These are phyloP conservation scores for Bipolaris zeicola DNA, from an alignment of 2,329 filamentous ascomycete genomes.

Conservation along the genomic window DNA sequence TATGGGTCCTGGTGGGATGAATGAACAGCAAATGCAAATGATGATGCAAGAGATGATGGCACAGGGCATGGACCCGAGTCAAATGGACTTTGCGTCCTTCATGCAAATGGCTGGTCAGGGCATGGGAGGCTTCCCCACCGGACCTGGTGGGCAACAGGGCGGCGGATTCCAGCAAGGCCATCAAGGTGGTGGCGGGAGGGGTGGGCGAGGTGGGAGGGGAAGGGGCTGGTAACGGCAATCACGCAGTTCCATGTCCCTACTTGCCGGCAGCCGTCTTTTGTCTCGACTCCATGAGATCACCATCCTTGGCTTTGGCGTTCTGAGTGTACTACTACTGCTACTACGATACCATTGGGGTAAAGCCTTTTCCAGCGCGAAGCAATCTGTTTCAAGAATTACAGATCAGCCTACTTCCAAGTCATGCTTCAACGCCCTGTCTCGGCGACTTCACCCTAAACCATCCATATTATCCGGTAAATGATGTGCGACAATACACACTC, in stretches of 20 bases:
- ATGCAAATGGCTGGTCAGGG: conserved; percentile 45
- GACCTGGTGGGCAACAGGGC: conserved; percentile 32
- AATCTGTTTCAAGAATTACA: conserved; percentile 12
- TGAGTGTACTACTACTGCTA: conserved; percentile 25
- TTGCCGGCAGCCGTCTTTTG: not conserved
- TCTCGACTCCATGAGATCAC: not conserved
- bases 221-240: conserved; percentile 27
- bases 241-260: not conserved
- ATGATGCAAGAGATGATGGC: conserved; percentile 60
- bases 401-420: conserved; percentile 4
- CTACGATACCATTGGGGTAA: conserved; percentile 29
- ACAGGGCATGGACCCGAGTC: conserved; percentile 52
- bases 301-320: conserved; percentile 24
- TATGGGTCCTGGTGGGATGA: conserved; percentile 43
- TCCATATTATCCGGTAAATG: not conserved
- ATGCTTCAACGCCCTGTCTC: not conserved
- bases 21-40: conserved; percentile 65
- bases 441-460: not conserved
- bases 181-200: conserved; percentile 37
- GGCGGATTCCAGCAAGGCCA: conserved; percentile 38
- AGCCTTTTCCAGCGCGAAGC: conserved; percentile 15
- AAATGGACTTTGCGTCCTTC: conserved; percentile 44
- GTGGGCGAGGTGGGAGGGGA: conserved; percentile 32
- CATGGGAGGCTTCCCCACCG: conserved; percentile 35
- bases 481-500: not conserved